phyloP scores from a whole-genome alignment of 2,329 filamentous ascomycete species.

The Capronia americana region DNA sequence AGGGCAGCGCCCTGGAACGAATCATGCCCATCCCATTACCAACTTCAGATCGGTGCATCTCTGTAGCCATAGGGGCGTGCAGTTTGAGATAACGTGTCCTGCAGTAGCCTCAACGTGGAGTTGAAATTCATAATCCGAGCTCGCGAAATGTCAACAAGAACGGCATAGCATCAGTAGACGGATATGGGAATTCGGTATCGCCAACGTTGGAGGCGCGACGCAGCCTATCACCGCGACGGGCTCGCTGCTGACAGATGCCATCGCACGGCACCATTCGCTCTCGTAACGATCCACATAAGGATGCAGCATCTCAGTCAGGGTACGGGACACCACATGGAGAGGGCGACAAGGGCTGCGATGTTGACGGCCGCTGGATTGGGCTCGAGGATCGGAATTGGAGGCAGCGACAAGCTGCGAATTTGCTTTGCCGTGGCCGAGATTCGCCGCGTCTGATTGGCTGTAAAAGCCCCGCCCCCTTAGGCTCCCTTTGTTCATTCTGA shows the following conservation, averaged over 20 bases:
- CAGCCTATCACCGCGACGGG: conserved; percentile 6
- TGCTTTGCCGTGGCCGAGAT: neutral
- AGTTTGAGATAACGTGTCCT: neutral
- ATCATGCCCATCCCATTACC: conserved; percentile 10
- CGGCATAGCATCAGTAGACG: neutral
- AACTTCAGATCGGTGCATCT: conserved; percentile 3
- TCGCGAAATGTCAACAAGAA: conserved; percentile 25
- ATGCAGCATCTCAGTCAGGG: conserved; percentile 15
- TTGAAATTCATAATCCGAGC: conserved; percentile 11
- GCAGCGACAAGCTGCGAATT: neutral
- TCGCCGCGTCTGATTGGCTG: neutral
- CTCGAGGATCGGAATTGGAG: neutral
- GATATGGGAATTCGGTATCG: conserved; percentile 1
- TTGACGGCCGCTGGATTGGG: neutral
- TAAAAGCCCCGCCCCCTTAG: neutral
- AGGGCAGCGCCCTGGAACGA: neutral
- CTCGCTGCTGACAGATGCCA: neutral
- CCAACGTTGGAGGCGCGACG: neutral
- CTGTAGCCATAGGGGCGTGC: neutral
- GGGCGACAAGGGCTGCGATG: conserved; percentile 7
- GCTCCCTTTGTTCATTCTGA: neutral
- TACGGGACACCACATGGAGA: conserved; percentile 1
- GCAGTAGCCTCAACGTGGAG: neutral
- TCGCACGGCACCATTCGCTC: neutral
- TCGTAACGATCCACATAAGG: neutral